Base-by-base conservation (phyloP, 148 eudicot genomes). In the Nepenthes gracilis region DNA sequence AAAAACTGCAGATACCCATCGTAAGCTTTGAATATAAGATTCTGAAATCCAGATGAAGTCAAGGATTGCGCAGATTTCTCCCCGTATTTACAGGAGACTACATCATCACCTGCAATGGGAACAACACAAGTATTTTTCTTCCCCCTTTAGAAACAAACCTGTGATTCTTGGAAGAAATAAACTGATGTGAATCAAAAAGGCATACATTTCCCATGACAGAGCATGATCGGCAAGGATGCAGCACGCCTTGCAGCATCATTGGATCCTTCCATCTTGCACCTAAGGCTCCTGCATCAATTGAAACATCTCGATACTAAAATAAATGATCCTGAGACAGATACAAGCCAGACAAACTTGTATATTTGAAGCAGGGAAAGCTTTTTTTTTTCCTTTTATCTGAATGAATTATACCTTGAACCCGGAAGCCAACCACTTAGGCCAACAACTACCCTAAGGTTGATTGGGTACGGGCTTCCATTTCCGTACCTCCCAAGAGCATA, bases 381-480 rank as follows among this genome's bases (percentile, higher is more conserved):
- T 5, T 45, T 6, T 45, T 23, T 23, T 23, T 23, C 0, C 48
- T 11, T 51, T 15, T 13, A 53, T 11, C 12, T 12, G n/a, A 12
- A 53, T 54, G 37, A 34, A 33, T 36, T 36, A 32, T 72, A 93
- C 99, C 99, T 86, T 67, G 85, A 74, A 75, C 83, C 77, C 10
- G 99, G 99, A 74, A 94, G 99, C 97, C 99, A 94, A 10, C 95
- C 95, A 71, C 99, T 94, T 48, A 94, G 80, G 62, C 90, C 90
- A 47, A 89, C 74, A 62, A 94, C 61, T 35, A 80, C 90, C 71
- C 80, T 79, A 55, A 94, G 66, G 74, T 83, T 80, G 64, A 89
- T 71, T 35, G 95, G 85, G 67, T 86, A 94, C 43, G 79, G 70
- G 67, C 58, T 79, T 37, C 90, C 91, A 70, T 94, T 89, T 5